phyloP scores from a whole-genome alignment of 495 filamentous ascomycete species.

The Acidomyces sp. region DNA sequence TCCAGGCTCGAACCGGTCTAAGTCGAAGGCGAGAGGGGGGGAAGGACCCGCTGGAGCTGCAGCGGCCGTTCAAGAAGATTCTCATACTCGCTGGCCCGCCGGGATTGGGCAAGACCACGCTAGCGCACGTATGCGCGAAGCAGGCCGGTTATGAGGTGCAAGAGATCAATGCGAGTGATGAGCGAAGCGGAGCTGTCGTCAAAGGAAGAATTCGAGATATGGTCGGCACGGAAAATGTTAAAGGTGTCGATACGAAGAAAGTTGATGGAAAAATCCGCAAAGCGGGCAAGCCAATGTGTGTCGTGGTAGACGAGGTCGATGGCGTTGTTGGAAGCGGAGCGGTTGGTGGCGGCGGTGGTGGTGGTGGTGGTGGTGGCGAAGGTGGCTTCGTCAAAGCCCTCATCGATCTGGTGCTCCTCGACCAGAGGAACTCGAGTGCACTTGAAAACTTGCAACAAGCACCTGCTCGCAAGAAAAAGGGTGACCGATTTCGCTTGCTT shows the following conservation, averaged over 20 bases:
- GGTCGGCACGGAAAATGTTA: conserved; percentile 83
- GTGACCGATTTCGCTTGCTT: conserved; percentile 70
- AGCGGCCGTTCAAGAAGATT: conserved; percentile 67
- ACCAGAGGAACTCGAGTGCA: conserved; percentile 58
- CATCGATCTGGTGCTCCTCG: conserved; percentile 71
- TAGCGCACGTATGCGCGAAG: conserved; percentile 88
- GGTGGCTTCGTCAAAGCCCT: conserved; percentile 92
- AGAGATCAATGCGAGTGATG: conserved; percentile 78
- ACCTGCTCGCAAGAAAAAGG: conserved; percentile 44
- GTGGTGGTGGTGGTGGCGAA: conserved; percentile 59
- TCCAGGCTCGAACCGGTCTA: conserved; percentile 50
- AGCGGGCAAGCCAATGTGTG: conserved; percentile 74
- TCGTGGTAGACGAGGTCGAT: conserved; percentile 93
- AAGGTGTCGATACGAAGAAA: conserved; percentile 56
- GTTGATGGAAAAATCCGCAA: conserved; percentile 51
- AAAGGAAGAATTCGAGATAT: conserved; percentile 79
- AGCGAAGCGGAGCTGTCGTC: conserved; percentile 64
- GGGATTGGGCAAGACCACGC: conserved; percentile 86
- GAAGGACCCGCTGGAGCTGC: conserved; percentile 41
- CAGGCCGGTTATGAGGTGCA: conserved; percentile 93
- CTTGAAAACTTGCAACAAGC: conserved; percentile 24
- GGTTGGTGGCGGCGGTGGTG: conserved; percentile 59
- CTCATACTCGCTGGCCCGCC: conserved; percentile 81
- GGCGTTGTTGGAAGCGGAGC: conserved; percentile 73
- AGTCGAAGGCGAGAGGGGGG: conserved; percentile 32